Evolutionary conservation across 2,329 filamentous ascomycete genomes (phyloP), one percentile per base, ranked within the genome.

Genomic region (Sclerotiophoma versabilis): DNA sequence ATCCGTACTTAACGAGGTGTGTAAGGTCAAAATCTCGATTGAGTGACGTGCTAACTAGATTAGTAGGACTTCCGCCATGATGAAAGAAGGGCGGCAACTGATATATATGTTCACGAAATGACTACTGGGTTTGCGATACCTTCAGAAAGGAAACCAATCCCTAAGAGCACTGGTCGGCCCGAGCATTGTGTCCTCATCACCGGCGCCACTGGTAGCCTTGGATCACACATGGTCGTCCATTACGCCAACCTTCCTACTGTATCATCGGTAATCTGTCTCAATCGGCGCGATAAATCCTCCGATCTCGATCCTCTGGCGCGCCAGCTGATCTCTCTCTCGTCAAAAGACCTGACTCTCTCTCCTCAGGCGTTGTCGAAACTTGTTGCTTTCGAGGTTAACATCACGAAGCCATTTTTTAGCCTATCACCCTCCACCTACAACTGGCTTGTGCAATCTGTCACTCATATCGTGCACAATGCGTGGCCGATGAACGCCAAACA

Each of bases 401-500:
- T 81, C 14, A 76, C 79, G 0, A 74, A 78, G 12, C 68, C 75
- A 0, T 66, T 76, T 11, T 75, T 88, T 0, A 84, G 84, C 0
- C 74, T 88, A 0, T 54, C 68, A 0, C 14, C 51, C 0, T 33
- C 60, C 4, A 68, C 74, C 1, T 83, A 84, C 58, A 33, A 65
- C 2, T 19, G 43, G 0, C 72, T 84, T 0, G 61, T 34, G 6
- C 20, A 45, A 0, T 61, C 46, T 2, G 79, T 79, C 8, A 84
- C 82, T 0, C 78, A 83, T 53, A 77, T 85, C 33, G 51, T 82
- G 17, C 83, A 85, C 68, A 84, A 82, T 58, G 81, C 82, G 0
- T 84, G 80, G 80, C 77, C 76, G 0, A 83, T 85, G 69, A 82
- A 83, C 66, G 82, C 80, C 64, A 83, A 81, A 64, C 76, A 83